Base-by-base conservation (phyloP, 495 filamentous ascomycete genomes). In the Hyaloscypha variabilis region DNA sequence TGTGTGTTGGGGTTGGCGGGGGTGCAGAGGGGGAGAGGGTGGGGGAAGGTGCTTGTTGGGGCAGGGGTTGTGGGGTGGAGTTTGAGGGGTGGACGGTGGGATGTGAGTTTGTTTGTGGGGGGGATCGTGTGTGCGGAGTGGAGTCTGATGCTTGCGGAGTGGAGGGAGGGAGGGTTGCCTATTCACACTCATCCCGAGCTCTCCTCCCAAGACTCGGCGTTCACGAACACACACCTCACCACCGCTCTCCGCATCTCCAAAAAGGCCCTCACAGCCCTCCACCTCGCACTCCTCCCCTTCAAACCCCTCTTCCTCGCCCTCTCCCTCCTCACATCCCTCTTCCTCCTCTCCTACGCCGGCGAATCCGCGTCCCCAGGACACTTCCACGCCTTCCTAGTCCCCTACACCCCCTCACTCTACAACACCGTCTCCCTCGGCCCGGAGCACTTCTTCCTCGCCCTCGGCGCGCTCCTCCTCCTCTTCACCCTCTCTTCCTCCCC, bases 91-190 rank as follows among this genome's bases (percentile, higher is more conserved):
- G 85, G 85, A 13, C 76, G 82, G 3, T 83, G 87, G 31, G 78
- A 88, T 52, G 6, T 65, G 1, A 39, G 8, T 5, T 29, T 65
- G 23, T 90, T 89, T 68, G 65, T 88, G 0, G 70, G 75, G 1
- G 87, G 87, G 42, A 76, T 87, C 73, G 72, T 88, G 24, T 77
- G 88, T 65, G 86, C 85, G 25, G 86, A 90, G 67, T 64, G 79
- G 0, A 81, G 84, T 60, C 73, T 87, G 28, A 80, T 83, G 31
- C 8, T 34, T 34, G 31, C 31, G 6, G 34, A 28, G 6, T 14
- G 24, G 10, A 25, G 31, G 23, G 17, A 11, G 28, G n/a, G 11
- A 11, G 21, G 26, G 19, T 50, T 60, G 46, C 42, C 34, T 3
- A 24, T 2, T 2, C 28, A 39, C 26, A 13, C 13, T 34, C 17